A percentile compares a stretch with the other conserved stretches of the same genome.
Conservation (phyloP, 306 rosid genomes). For the Inga leiocalycina region DNA sequence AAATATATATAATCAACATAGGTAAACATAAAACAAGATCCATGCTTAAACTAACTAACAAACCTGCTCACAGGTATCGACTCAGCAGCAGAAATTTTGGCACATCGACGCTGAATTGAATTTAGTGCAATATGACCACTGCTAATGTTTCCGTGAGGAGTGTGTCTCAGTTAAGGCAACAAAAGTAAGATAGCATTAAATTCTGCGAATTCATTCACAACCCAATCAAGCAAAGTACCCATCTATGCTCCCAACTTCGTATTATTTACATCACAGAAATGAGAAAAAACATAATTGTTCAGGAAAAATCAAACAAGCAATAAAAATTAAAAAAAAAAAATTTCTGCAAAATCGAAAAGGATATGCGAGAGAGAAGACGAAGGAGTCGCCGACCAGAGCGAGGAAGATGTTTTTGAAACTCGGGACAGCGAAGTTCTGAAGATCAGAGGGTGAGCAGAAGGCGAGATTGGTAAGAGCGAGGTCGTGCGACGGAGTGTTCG, state of each 20-base stretch:
- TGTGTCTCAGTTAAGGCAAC: slow-evolving; percentile 66
- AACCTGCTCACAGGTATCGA: slow-evolving; percentile 57
- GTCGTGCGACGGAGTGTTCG: slow-evolving; percentile 67
- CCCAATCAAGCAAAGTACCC: neutral
- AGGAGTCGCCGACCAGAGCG: slow-evolving; percentile 63
- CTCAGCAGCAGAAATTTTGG: slow-evolving; percentile 76
- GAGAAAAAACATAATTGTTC: neutral
- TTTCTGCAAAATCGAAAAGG: slow-evolving; percentile 42
- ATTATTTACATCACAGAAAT: slow-evolving; percentile 10
- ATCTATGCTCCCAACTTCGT: neutral
- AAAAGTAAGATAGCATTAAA: slow-evolving; percentile 22
- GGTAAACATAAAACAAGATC: slow-evolving; percentile 2
- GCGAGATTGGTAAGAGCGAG: slow-evolving; percentile 77
- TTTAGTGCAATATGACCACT: slow-evolving; percentile 75
- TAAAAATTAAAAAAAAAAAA: neutral
- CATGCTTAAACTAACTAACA: neutral
- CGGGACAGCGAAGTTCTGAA: slow-evolving; percentile 67
- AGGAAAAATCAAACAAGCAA: neutral
- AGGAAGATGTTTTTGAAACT: slow-evolving; percentile 50
- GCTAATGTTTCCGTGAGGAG: slow-evolving; percentile 67
- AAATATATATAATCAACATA: slow-evolving; percentile 13
- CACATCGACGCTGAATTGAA: slow-evolving; percentile 84
- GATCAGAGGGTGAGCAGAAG: slow-evolving; percentile 73
- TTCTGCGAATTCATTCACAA: neutral
- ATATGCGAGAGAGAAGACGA: slow-evolving; percentile 81